A percentile compares a stretch with the other conserved stretches of the same genome.
phyloP scores from a whole-genome alignment of 805 yeast genomes.

The Lipomyces kockii region DNA sequence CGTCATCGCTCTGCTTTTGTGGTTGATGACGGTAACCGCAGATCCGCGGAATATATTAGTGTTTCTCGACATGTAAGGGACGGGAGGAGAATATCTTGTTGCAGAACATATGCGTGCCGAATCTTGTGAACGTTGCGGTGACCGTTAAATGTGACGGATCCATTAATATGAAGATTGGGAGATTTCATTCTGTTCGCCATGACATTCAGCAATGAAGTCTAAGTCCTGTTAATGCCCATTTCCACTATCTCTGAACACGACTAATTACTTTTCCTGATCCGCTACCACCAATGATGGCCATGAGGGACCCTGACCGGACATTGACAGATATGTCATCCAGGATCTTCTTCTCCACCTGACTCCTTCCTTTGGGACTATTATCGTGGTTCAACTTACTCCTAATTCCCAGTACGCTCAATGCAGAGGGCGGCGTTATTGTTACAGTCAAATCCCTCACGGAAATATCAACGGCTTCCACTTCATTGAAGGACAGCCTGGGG shows the following conservation, averaged over 20 bases:
- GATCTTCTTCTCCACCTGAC: slow-evolving; percentile 45
- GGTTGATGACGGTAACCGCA: slow-evolving; percentile 60
- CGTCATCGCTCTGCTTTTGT: slow-evolving; percentile 51
- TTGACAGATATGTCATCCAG: slow-evolving; percentile 61
- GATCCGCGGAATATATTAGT: slow-evolving; percentile 68
- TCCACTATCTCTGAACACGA: not conserved
- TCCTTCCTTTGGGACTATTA: not conserved
- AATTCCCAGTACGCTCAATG: slow-evolving; percentile 14
- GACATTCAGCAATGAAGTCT: slow-evolving; percentile 71
- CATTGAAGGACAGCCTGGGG: slow-evolving; percentile 33
- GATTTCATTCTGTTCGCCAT: slow-evolving; percentile 44
- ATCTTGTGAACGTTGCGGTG: slow-evolving; percentile 41
- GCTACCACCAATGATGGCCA: slow-evolving; percentile 86
- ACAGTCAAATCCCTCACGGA: slow-evolving; percentile 36
- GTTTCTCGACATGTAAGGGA: slow-evolving; percentile 76
- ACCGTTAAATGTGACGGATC: slow-evolving; percentile 42
- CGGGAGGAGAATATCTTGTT: slow-evolving; percentile 73
- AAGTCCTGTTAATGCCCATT: not conserved
- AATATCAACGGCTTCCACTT: slow-evolving; percentile 37
- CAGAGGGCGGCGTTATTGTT: slow-evolving; percentile 7
- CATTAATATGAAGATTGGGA: slow-evolving; percentile 37
- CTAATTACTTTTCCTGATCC: slow-evolving; percentile 69
- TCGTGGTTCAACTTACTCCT: slow-evolving; percentile 3
- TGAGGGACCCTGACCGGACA: slow-evolving; percentile 61
- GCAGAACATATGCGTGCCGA: slow-evolving; percentile 68